Base-by-base conservation (phyloP, 2,329 filamentous ascomycete species). In the Curvularia sp. region DNA sequence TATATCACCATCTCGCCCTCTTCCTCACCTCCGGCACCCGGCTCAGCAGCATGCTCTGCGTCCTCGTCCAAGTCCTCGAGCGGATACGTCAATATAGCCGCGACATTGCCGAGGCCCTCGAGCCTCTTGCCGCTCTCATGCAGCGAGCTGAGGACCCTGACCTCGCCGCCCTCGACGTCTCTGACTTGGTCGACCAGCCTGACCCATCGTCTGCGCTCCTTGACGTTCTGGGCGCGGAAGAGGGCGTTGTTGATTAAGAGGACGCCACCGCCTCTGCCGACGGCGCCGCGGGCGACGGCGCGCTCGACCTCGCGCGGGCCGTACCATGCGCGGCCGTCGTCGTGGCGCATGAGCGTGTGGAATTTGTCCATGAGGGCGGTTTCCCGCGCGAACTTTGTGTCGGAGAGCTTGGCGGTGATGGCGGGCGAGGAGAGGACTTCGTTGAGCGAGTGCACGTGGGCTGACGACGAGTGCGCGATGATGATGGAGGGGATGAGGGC, bases 241-340 rank as follows among this genome's bases (percentile, higher is more conserved):
- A 98, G 81, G 1, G 87, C 86, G 75, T 97, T 96, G 66, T 90
- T 96, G 69, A 99, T 89, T 54, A 99, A 81, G 49, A 99, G 78
- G 2, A 93, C 86, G 12, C 93, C 93, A 0, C 93, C 93, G 8
- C 93, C 92, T 13, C 89, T 84, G 0, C 93, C 93, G 0, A 98
- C 92, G 0, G 93, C 95, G 1, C 94, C 94, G 67, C 95, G 91
- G 10, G 88, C 87, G 3, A 97, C 89, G 0, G 94, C 94, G 60
- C 86, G 86, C 72, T 92, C 88, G 2, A 97, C 93, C 52, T 96
- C 92, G 13, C 83, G 85, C 0, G 89, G 86, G 0, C 95, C 95
- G 77, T 99, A 99, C 84, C 93, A 97, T 2, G 93, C 94, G 55
- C 90, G 86, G 2, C 91, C 91, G 65, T 97, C 93, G 62, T 98